Base-by-base conservation (phyloP, 805 yeast genomes). In the Candida xyloterini region DNA sequence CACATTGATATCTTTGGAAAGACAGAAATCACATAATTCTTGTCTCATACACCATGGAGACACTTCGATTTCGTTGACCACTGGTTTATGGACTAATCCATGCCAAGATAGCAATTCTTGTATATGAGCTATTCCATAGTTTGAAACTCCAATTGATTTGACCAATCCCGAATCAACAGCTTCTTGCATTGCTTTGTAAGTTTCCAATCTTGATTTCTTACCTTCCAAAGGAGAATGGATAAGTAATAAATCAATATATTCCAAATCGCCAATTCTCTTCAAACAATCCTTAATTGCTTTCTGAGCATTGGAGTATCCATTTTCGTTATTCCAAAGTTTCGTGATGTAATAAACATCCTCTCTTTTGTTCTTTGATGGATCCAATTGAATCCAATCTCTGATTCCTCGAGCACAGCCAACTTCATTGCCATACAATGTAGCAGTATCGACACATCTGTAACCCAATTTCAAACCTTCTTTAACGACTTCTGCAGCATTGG, bases 11-110 rank as follows among this genome's bases (percentile, higher is more conserved):
- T 70, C 78, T 42, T 80, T 62, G 11, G 68, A 55, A 23, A 69
- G 66, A 56, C 84, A 79, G 61, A 66, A 83, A 38, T 78, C 73
- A 15, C 83, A 77, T 42, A 87, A 67, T 36, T 80, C 79, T 38
- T 70, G 63, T 51, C 84, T 69, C 65, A 82, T 85, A 53, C 82
- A 68, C 90, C 93, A 85, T 15, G 93, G 95, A 44, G 87, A 85
- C 36, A 86, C 71, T 60, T 86, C 95, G 54, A 87, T 76, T 59
- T 88, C 95, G 59, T 87, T 82, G 29, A 84, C 81, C 0, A 81
- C 86, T 0, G 95, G 90, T 45, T 70, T 70, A 46, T 73, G 55
- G 44, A 61, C 71, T 45, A 76, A 55, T 1, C 68, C 76, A 3
- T 71, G 71, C 82, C 85, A 79, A 3, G 56, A 50, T 30, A 82